Evolutionary conservation across 1,284 basidiomycete genomes (phyloP).

Genomic region (Entoloma clypeatum): DNA sequence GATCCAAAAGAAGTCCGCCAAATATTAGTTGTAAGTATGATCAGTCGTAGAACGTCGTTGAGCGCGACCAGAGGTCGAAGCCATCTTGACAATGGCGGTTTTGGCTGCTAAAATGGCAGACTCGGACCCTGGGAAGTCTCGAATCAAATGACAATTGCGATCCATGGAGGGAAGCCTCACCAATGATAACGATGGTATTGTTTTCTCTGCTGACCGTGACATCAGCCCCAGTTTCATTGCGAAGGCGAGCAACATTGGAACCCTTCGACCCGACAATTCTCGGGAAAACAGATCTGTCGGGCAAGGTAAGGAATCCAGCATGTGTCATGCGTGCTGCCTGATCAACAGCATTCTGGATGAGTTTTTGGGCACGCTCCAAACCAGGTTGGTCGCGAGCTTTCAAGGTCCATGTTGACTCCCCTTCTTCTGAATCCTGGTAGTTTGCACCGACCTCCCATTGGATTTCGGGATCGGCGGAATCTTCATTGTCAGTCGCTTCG

Average conservation of each 20-base stretch:
- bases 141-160: constrained; percentile 1
- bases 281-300: constrained; percentile 74
- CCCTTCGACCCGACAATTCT: constrained; percentile 88
- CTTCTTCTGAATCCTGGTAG: constrained; percentile 75
- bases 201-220: constrained; percentile 86
- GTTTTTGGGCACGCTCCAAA: constrained; percentile 68
- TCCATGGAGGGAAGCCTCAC: constrained; percentile 42
- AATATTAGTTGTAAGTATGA: constrained; percentile 5
- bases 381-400: constrained; percentile 74
- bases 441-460: constrained; percentile 78
- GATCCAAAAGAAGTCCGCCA: constrained; percentile 6
- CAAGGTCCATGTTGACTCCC: constrained; percentile 80
- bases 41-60: constrained; percentile 39
- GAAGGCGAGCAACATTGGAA: constrained; percentile 80
- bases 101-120: constrained; percentile 71
- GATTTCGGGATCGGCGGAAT: constrained; percentile 37
- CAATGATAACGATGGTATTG: constrained; percentile 78
- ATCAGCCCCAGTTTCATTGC: constrained; percentile 84
- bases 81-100: constrained; percentile 75
- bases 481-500: constrained; percentile 55
- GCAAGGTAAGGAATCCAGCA: constrained; percentile 74
- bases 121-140: constrained; percentile 53
- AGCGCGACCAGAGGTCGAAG: constrained; percentile 42
- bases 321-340: constrained; percentile 72
- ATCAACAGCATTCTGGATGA: constrained; percentile 68